Evolutionary conservation across 495 filamentous ascomycete genomes (phyloP).

Genomic region (Diplogelasinospora grovesii): DNA sequence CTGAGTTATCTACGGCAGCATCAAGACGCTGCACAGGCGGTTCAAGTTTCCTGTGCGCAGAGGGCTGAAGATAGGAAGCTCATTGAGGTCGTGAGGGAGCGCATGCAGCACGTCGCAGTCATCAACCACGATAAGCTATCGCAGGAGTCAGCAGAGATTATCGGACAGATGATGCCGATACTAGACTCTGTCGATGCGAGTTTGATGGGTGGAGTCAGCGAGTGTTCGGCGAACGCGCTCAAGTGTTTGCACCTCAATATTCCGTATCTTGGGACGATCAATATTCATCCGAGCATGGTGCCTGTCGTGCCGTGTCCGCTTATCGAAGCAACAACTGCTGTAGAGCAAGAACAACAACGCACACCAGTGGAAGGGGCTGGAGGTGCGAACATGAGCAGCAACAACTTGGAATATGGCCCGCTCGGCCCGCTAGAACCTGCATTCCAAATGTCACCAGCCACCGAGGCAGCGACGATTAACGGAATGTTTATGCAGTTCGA

Average conservation of each 20-base stretch:
- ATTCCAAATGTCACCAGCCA: background rate
- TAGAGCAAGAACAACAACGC: too few relatives aligned
- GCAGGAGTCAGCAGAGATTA: slow-evolving; percentile 33
- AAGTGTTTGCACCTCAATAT: slow-evolving; percentile 34
- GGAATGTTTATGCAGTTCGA: slow-evolving; percentile 32
- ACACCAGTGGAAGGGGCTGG: too few relatives aligned
- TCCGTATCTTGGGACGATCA: slow-evolving; percentile 41
- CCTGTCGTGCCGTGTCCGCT: too few relatives aligned
- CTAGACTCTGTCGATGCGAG: slow-evolving; percentile 19
- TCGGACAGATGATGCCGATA: slow-evolving; percentile 37
- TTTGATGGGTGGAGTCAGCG: background rate
- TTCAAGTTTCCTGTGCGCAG: slow-evolving; percentile 28
- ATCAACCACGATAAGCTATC: slow-evolving; percentile 33
- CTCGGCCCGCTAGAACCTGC: slow-evolving; percentile 4
- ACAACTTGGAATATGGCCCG: background rate
- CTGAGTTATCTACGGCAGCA: slow-evolving; percentile 31
- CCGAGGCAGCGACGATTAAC: slow-evolving; percentile 3
- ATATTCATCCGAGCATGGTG: slow-evolving; percentile 29
- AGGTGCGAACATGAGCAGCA: too few relatives aligned
- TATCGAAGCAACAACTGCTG: too few relatives aligned
- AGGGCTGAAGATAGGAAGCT: slow-evolving; percentile 29
- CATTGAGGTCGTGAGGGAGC: slow-evolving; percentile 25
- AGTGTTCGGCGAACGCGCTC: slow-evolving; percentile 5
- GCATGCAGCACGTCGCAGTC: slow-evolving; percentile 32
- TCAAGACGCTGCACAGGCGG: slow-evolving; percentile 17